phyloP scores from a whole-genome alignment of 352 stramenopile genomes.

The Hyaloperonospora brassicae region DNA sequence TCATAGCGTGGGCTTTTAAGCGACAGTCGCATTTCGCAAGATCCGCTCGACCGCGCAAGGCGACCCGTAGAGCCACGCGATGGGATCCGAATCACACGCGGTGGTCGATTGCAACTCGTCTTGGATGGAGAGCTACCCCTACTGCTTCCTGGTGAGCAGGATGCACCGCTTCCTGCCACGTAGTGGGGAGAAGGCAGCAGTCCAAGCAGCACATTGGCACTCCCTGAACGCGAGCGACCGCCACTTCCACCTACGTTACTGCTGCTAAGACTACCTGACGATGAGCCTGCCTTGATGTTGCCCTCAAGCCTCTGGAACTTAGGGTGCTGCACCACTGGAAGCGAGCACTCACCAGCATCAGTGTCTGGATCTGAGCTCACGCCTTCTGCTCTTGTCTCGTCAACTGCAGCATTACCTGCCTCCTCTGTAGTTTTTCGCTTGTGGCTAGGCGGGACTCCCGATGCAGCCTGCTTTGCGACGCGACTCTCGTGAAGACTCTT shows the following conservation, averaged over 20 bases:
- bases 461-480: constrained; percentile 6
- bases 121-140: constrained; percentile 27
- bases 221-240: constrained; percentile 25
- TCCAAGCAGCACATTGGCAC: constrained; percentile 32
- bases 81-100: constrained; percentile 36
- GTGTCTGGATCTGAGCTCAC: constrained; percentile 23
- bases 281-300: constrained; percentile 39
- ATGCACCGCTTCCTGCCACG: constrained; percentile 17
- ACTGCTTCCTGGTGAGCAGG: constrained; percentile 14
- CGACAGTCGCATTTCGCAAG: constrained; percentile 41
- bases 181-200: constrained; percentile 33
- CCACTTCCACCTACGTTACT: constrained; percentile 24
- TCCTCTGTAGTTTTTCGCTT: constrained; percentile 53
- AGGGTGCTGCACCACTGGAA: constrained; percentile 27
- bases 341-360: constrained; percentile 20
- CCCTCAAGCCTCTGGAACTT: constrained; percentile 47
- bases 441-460: constrained; percentile 23
- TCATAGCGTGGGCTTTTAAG: constrained; percentile 68
- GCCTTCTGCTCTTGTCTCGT: constrained; percentile 13
- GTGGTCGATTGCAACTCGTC: constrained; percentile 32
- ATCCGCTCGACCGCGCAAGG: constrained; percentile 24
- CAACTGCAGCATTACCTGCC: constrained; percentile 9
- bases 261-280: constrained; percentile 39
- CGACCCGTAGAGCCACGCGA: constrained; percentile 36
- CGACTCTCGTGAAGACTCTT: constrained; percentile 40